phyloP scores from a whole-genome alignment of 2,329 filamentous ascomycete genomes.

The Colletotrichum simmondsii region DNA sequence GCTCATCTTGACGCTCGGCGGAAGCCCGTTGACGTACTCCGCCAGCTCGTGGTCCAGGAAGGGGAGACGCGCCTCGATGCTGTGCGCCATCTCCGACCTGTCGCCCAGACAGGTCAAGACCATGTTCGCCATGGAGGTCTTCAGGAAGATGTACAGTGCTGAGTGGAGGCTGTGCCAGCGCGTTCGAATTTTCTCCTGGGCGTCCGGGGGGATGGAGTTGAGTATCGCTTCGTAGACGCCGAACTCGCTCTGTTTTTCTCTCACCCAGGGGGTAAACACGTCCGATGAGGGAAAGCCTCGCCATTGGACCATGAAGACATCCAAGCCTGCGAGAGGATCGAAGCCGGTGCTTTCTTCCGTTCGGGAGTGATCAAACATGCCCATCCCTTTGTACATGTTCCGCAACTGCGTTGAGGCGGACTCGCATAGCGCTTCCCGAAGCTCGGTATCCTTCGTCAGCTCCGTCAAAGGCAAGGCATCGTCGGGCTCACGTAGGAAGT shows the following conservation, averaged over 20 bases:
- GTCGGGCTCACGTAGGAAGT: conserved; percentile 61
- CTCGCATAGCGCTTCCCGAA: conserved; percentile 8
- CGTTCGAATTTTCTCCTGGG: conserved; percentile 35
- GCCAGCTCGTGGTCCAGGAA: conserved; percentile 45
- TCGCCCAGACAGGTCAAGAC: conserved; percentile 44
- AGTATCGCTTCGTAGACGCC: conserved; percentile 1
- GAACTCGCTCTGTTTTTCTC: not conserved
- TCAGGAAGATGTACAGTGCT: conserved; percentile 40
- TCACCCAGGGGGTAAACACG: conserved; percentile 33
- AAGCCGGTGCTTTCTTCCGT: not conserved
- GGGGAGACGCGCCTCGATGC: conserved; percentile 45
- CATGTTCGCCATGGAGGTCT: conserved; percentile 37
- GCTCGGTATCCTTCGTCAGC: conserved; percentile 37
- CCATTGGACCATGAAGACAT: not conserved
- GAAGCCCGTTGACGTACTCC: conserved; percentile 38
- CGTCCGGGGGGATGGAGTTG: conserved; percentile 24
- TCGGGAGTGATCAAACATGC: conserved; percentile 10
- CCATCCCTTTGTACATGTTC: not conserved
- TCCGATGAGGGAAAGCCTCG: not conserved
- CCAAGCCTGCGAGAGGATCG: not conserved
- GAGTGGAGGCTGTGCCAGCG: conserved; percentile 42
- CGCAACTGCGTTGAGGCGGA: not conserved
- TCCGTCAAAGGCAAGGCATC: conserved; percentile 42
- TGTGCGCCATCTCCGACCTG: conserved; percentile 47
- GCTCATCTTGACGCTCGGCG: not conserved